Conservation (phyloP, 495 filamentous ascomycete genomes). For the Xylaria cubensis region DNA sequence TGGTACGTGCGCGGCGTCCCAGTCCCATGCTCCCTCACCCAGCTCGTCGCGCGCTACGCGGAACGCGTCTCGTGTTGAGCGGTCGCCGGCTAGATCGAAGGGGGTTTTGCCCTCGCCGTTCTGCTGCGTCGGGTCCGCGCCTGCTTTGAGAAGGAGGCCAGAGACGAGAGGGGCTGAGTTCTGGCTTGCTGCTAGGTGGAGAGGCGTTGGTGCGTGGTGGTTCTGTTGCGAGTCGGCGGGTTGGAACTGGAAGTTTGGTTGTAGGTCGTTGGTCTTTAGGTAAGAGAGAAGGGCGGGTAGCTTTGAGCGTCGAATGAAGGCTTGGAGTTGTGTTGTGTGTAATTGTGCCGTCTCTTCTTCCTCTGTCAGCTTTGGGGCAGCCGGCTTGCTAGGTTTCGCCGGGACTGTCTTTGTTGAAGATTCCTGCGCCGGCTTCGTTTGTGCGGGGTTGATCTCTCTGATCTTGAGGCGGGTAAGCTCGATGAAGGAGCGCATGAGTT, state of each 20-base stretch:
- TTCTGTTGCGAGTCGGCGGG: conserved; percentile 72
- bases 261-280: conserved; percentile 71
- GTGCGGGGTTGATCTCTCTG: conserved; percentile 65
- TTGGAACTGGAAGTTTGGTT: conserved; percentile 73
- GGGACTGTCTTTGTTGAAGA: conserved; percentile 47
- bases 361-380: conserved; percentile 67
- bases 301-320: conserved; percentile 89
- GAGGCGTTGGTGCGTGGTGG: conserved; percentile 81
- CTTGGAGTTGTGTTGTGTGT: conserved; percentile 86
- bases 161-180: conserved; percentile 75
- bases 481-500: conserved; percentile 91
- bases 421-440: conserved; percentile 57
- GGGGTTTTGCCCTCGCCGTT: conserved; percentile 77
- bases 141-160: conserved; percentile 77
- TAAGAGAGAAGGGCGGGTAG: conserved; percentile 87
- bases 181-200: conserved; percentile 84
- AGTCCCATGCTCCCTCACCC: conserved; percentile 79
- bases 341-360: conserved; percentile 80
- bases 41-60: conserved; percentile 83
- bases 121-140: conserved; percentile 71
- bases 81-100: conserved; percentile 87
- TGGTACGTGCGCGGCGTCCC: conserved; percentile 77
- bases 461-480: conserved; percentile 92
- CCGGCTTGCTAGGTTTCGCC: conserved; percentile 52
- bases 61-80: conserved; percentile 88